phyloP scores from a whole-genome alignment of 352 stramenopile species.

The Stramenopiles sp. region DNA sequence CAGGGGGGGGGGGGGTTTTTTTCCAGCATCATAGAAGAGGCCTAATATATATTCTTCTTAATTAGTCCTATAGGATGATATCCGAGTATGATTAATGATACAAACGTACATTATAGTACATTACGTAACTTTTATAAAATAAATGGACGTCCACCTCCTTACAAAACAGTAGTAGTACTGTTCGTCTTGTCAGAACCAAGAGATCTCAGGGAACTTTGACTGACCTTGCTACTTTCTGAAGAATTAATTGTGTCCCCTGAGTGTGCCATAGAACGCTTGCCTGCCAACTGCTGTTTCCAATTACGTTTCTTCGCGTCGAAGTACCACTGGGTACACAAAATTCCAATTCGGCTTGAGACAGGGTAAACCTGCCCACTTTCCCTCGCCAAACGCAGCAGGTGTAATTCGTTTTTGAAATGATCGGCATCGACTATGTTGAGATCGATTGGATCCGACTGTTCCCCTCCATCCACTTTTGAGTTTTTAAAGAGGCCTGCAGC shows the following conservation, averaged over 20 bases:
- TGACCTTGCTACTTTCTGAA: not conserved
- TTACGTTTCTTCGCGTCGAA: slow-evolving; percentile 6
- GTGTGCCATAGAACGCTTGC: not conserved
- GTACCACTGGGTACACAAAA: not conserved
- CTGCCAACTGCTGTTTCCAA: slow-evolving; percentile 1
- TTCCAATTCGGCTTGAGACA: slow-evolving; percentile 5
- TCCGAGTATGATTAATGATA: too few relatives aligned
- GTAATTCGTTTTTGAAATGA: not conserved
- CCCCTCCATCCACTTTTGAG: not conserved
- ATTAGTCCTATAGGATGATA: too few relatives aligned
- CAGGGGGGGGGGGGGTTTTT: too few relatives aligned
- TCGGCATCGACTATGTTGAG: not conserved
- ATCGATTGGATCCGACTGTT: not conserved
- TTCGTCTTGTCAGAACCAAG: not conserved
- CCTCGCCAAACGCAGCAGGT: slow-evolving; percentile 4
- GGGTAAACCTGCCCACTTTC: not conserved
- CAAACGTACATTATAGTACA: too few relatives aligned
- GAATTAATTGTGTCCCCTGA: not conserved
- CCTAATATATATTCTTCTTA: too few relatives aligned
- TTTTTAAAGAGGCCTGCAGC: not conserved
- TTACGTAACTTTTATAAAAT: too few relatives aligned
- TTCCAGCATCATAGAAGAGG: too few relatives aligned
- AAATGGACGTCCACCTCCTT: too few relatives aligned
- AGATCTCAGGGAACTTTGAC: not conserved
- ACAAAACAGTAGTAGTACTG: too few relatives aligned